A percentile compares a stretch with the other conserved stretches of the same genome.
Evolutionary conservation across 805 yeast genomes (phyloP).

Genomic region (Candida andamanensis): DNA sequence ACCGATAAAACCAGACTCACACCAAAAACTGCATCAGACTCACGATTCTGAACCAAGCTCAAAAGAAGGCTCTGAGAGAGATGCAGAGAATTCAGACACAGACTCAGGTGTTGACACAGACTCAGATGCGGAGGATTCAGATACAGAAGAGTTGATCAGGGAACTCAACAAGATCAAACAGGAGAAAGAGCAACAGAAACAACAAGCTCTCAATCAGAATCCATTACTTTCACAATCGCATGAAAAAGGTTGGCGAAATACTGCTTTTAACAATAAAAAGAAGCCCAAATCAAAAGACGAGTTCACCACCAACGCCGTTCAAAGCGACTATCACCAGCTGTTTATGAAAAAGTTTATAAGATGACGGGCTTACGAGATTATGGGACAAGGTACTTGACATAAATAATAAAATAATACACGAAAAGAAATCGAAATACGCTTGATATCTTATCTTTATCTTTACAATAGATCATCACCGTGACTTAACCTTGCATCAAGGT

Average conservation of each 20-base stretch:
- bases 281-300: constrained; percentile 3
- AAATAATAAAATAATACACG: constrained; percentile 5
- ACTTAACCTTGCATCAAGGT: constrained; percentile 61
- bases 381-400: background rate
- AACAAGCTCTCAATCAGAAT: constrained; percentile 9
- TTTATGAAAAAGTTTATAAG: constrained; percentile 32
- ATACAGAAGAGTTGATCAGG: constrained; percentile 14
- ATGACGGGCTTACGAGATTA: constrained; percentile 7
- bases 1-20: too few species aligned
- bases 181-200: constrained; percentile 12
- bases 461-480: constrained; percentile 27
- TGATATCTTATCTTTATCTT: constrained; percentile 1
- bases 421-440: background rate
- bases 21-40: too few species aligned
- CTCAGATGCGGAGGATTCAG: constrained; percentile 8
- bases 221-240: constrained; percentile 11
- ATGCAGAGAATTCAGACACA: background rate
- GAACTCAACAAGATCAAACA: constrained; percentile 17
- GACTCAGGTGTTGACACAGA: constrained; percentile 4
- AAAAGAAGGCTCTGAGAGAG: background rate
- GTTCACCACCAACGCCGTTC: constrained; percentile 29
- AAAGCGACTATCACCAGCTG: constrained; percentile 30
- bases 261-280: constrained; percentile 18
- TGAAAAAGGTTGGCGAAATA: constrained; percentile 28
- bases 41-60: background rate